Percentiles rank a stretch among this genome's conserved stretches.
phyloP scores from a whole-genome alignment of 345 rosid species.

The Abelmoschus esculentus region DNA sequence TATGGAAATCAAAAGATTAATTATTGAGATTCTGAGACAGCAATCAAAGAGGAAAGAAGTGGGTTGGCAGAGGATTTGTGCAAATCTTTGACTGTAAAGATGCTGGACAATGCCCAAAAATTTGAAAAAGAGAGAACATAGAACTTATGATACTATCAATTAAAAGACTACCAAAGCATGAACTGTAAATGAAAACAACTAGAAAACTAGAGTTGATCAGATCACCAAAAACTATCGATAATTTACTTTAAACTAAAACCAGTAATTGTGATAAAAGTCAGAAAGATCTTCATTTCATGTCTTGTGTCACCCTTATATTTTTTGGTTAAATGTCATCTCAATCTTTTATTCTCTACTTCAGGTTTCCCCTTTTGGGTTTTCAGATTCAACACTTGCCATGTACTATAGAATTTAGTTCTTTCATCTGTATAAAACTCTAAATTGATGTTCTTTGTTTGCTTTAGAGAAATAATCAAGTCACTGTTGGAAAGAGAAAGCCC shows the following conservation, averaged over 20 bases:
- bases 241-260: background rate
- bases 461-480: conserved; percentile 50
- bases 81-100: no score
- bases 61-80: no score
- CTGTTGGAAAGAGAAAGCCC: conserved; percentile 54
- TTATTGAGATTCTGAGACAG: no score
- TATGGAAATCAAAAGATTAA: no score
- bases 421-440: background rate
- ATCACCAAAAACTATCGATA: background rate
- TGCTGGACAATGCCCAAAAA: no score
- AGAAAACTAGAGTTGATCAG: background rate
- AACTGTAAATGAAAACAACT: background rate
- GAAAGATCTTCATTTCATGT: background rate
- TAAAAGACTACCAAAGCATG: no score
- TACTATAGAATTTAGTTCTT: background rate
- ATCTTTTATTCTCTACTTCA: conserved; percentile 1
- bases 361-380: background rate
- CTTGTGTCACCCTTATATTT: background rate
- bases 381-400: background rate
- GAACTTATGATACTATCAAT: no score
- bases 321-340: background rate
- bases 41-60: no score
- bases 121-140: no score
- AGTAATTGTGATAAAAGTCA: background rate
- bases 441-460: conserved; percentile 2